These are phyloP conservation scores for Megacollybia marginata DNA, from an alignment of 768 basidiomycete genomes.

Conservation along the genomic window DNA sequence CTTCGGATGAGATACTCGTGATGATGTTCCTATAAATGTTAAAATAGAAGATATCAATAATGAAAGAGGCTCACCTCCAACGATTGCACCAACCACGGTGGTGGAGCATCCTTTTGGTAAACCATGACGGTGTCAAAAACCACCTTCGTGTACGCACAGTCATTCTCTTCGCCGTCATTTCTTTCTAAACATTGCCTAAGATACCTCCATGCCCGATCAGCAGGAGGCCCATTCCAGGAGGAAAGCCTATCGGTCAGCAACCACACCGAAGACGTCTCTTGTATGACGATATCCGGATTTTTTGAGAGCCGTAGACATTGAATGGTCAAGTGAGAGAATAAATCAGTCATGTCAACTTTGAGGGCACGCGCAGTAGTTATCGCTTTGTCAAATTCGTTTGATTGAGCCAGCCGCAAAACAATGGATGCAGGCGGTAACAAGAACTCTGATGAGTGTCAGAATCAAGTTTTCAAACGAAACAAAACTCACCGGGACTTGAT, in stretches of 20 bases:
- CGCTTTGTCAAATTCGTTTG: slow-evolving; percentile 73
- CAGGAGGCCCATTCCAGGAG: slow-evolving; percentile 77
- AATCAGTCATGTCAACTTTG: slow-evolving; percentile 78
- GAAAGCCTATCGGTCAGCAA: slow-evolving; percentile 72
- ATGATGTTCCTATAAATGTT: slow-evolving; percentile 50
- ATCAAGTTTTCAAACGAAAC: slow-evolving; percentile 3
- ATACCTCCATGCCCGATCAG: slow-evolving; percentile 83
- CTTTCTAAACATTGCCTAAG: slow-evolving; percentile 73
- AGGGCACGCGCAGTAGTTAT: slow-evolving; percentile 70
- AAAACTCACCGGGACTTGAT: slow-evolving; percentile 53
- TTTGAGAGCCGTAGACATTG: slow-evolving; percentile 75
- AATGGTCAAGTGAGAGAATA: slow-evolving; percentile 70
- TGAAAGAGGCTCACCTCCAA: slow-evolving; percentile 47
- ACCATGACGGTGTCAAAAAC: slow-evolving; percentile 72
- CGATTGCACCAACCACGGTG: slow-evolving; percentile 76
- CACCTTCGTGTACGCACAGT: slow-evolving; percentile 71
- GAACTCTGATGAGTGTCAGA: slow-evolving; percentile 34
- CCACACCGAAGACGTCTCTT: slow-evolving; percentile 74
- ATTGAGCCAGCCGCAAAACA: slow-evolving; percentile 71
- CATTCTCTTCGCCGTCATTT: slow-evolving; percentile 65
- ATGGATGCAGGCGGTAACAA: slow-evolving; percentile 55
- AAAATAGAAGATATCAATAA: background rate
- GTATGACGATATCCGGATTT: slow-evolving; percentile 52
- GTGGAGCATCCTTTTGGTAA: slow-evolving; percentile 56
- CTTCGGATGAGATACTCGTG: slow-evolving; percentile 80